Percentiles rank a stretch among this genome's conserved stretches.
phyloP scores from a whole-genome alignment of 805 yeast genomes.

The Jamesozyma rosinii region DNA sequence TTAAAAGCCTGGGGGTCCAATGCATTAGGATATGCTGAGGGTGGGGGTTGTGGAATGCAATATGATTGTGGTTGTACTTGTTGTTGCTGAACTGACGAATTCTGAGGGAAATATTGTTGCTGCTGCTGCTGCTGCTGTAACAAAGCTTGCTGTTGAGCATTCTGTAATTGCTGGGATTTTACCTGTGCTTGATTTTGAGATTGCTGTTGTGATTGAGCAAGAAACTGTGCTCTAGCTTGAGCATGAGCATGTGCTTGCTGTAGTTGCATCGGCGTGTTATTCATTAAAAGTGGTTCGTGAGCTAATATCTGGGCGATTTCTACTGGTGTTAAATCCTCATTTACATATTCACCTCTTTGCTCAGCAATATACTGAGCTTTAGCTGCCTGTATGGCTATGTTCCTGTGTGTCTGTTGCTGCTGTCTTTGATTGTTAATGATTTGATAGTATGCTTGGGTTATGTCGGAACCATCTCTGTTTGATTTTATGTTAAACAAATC shows the following conservation, averaged over 20 bases:
- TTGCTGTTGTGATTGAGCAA: background rate
- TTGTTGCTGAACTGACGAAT: background rate
- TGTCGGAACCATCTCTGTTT: conserved; percentile 49
- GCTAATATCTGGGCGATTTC: conserved; percentile 9
- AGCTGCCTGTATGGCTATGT: conserved; percentile 37
- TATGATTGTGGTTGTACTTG: background rate
- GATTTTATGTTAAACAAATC: conserved; percentile 80
- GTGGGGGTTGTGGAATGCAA: background rate
- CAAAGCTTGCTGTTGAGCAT: conserved; percentile 7
- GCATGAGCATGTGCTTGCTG: background rate
- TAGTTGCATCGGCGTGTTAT: background rate
- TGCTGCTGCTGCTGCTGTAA: conserved; percentile 8
- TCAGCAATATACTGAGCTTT: conserved; percentile 37
- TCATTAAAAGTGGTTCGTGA: background rate
- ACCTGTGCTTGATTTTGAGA: background rate
- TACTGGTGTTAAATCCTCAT: conserved; percentile 26
- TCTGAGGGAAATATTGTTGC: background rate
- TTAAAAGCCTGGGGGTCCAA: background rate
- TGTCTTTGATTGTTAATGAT: conserved; percentile 40
- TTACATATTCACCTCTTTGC: conserved; percentile 31
- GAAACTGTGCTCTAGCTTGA: background rate
- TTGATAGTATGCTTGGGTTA: conserved; percentile 66
- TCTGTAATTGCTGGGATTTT: background rate
- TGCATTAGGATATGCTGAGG: background rate
- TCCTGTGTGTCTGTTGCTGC: conserved; percentile 51